Percentiles rank a stretch among this genome's conserved stretches.
Conservation (phyloP, 345 rosid genomes). For the Syzygium aromaticum region DNA sequence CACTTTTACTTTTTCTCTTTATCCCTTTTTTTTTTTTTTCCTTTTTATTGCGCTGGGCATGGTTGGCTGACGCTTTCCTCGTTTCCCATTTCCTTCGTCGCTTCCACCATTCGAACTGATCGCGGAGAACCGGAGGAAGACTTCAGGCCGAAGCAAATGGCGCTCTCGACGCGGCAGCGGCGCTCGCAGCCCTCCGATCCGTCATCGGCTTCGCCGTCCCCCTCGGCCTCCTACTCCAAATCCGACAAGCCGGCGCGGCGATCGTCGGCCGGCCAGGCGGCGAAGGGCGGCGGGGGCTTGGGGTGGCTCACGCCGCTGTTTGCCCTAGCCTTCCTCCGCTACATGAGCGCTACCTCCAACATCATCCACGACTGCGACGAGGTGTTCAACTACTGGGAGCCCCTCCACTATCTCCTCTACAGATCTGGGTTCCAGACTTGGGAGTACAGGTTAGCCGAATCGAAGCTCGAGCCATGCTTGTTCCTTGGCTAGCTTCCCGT, state of each 20-base stretch:
- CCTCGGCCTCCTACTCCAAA: constrained; percentile 48
- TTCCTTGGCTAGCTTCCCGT: background rate
- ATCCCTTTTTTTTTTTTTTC: accelerated
- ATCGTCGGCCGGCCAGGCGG: constrained; percentile 22
- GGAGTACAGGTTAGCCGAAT: constrained; percentile 68
- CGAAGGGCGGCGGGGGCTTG: constrained; percentile 33
- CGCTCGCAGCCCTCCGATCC: constrained; percentile 39
- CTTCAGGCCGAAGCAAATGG: constrained; percentile 21
- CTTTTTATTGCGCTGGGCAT: background rate
- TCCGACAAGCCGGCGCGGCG: constrained; percentile 36
- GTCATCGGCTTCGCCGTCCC: constrained; percentile 22
- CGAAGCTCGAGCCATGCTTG: background rate
- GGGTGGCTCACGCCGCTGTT: constrained; percentile 73
- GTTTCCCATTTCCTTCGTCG: background rate
- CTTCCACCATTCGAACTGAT: background rate
- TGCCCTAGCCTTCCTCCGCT: constrained; percentile 67
- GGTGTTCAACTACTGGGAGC: constrained; percentile 99
- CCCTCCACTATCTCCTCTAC: constrained; percentile 88
- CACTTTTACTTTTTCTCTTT: background rate
- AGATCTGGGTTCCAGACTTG: constrained; percentile 93
- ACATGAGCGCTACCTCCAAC: constrained; percentile 97
- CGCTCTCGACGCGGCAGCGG: constrained; percentile 64
- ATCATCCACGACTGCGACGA: constrained; percentile 97
- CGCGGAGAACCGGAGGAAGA: background rate
- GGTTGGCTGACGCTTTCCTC: background rate